Base-by-base conservation (phyloP, 805 yeast genomes). In the Wickerhamiella occidentalis region DNA sequence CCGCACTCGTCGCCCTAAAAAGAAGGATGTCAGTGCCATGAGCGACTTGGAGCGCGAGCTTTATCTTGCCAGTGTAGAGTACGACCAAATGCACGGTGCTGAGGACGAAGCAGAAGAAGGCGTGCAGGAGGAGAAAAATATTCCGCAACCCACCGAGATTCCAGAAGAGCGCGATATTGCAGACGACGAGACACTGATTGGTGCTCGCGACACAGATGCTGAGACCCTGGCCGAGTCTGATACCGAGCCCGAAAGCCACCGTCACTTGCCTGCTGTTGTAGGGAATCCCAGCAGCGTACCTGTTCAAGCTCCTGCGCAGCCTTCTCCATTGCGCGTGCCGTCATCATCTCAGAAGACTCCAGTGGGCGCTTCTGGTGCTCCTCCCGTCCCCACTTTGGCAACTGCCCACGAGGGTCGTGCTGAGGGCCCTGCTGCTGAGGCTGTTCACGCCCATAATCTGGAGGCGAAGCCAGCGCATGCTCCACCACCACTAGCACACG, bases 1-100 rank as follows among this genome's bases (percentile, higher is more conserved):
- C 51, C 26, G 18, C 47, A 17, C 46, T 53, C 19, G 28, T 47
- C 17, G 47, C 46, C 50, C 40, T 36, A 26, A 51, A 45, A 48
- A 42, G 49, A 35, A 54, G 42, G 53, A 49, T 47, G 49, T 52
- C 40, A 47, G 52, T 28, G 48, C 60, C 17, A 51, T 52, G 55
- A 28, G 52, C 7, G 41, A 46, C 18, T 47, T 45, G 36, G 56
- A 54, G 49, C 51, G 49, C 17, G 54, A 51, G 35, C 54, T 50
- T 7, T 53, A 51, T 22, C 51, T 48, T 12, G 55, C 55, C 9
- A 38, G 52, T 2, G 35, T 44, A 1, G 51, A 35, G 37, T 28
- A 23, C n/a, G 55, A 51, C 26, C 26, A 25, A 13, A 33, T 43
- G 8, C 46, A 48, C 37, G 52, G 53, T 3, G 49, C 26, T 1